Evolutionary conservation across 495 filamentous ascomycete species (phyloP), one percentile per base, ranked within the genome.

Genomic region (Hypoxylon intermedium): DNA sequence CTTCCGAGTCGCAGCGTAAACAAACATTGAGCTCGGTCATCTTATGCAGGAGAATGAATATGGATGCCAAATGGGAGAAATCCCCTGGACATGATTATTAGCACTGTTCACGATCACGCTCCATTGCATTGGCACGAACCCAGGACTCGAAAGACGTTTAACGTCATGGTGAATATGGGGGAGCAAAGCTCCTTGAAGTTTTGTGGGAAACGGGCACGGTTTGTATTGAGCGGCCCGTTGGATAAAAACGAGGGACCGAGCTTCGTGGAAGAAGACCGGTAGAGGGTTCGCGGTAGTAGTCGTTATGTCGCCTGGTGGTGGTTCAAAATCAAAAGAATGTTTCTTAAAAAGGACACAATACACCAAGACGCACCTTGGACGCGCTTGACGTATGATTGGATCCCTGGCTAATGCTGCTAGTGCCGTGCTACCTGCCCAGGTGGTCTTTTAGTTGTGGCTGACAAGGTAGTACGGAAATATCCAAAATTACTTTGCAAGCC

Each of bases 41-140:
- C 81, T 98, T 98, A 69, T 92, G 90, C 36, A 98, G 78, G 26
- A 98, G 85, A 53, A 98, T 97, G 59, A 96, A 79, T 72, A 98
- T 95, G 31, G 95, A 98, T 31, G 90, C 82, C 62, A 98, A 78
- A 80, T 98, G 94, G 77, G 91, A 97, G 66, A 98, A 85, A 80
- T 98, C 94, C 67, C 84, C 93, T 96, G 66, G 63, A 42, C 6
- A 19, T 45, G 55, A 28, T 28, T 20, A 57, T 52, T 61, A 45
- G 57, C 40, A 37, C 23, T 48, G 20, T 40, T 23, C 30, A 9
- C 13, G 6, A 21, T 5, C n/a, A 48, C 13, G 16, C 18, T 9
- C 1, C 0, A 18, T 5, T 16, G 49, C 42, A 50, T 59, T 50
- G 28, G 38, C 45, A 60, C 85, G 65, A 75, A 96, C 92, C 92